phyloP scores from a whole-genome alignment of 1,139 yeast genomes.

The Yamadazyma conglobata region DNA sequence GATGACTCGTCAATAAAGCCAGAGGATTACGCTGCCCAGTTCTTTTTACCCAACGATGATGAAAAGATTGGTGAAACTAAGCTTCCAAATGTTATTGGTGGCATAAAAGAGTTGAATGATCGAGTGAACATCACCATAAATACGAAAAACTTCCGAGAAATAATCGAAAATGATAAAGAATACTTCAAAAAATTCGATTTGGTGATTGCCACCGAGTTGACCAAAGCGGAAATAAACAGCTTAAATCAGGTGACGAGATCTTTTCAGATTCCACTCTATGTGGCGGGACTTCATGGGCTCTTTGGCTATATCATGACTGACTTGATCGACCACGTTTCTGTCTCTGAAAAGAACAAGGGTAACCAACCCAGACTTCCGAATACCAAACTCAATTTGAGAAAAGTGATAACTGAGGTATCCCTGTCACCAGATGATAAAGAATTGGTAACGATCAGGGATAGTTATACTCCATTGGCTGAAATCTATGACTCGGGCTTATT shows the following conservation, averaged over 20 bases:
- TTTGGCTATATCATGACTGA: slow-evolving; percentile 83
- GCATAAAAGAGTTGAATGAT: slow-evolving; percentile 71
- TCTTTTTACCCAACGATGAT: slow-evolving; percentile 62
- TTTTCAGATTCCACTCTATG: slow-evolving; percentile 61
- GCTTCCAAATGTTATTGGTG: slow-evolving; percentile 50
- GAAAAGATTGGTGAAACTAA: slow-evolving; percentile 46
- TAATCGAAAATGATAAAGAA: slow-evolving; percentile 20
- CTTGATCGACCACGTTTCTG: slow-evolving; percentile 59
- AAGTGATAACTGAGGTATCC: slow-evolving; percentile 49
- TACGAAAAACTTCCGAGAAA: slow-evolving; percentile 26
- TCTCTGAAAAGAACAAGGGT: slow-evolving; percentile 41
- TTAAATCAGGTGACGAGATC: slow-evolving; percentile 56
- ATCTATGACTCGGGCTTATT: slow-evolving; percentile 38
- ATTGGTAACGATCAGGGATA: slow-evolving; percentile 53
- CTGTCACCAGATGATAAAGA: slow-evolving; percentile 37
- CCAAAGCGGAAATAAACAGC: slow-evolving; percentile 34
- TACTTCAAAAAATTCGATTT: slow-evolving; percentile 65
- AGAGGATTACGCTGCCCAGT: slow-evolving; percentile 73
- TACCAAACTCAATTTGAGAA: slow-evolving; percentile 47
- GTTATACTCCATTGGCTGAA: slow-evolving; percentile 35
- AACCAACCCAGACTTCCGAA: slow-evolving; percentile 43
- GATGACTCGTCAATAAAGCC: slow-evolving; percentile 56
- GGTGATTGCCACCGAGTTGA: slow-evolving; percentile 70
- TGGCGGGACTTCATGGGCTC: slow-evolving; percentile 70
- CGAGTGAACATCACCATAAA: slow-evolving; percentile 58